Conservation (phyloP, 257 asterid genomes). For the Solanum chiquidenum region DNA sequence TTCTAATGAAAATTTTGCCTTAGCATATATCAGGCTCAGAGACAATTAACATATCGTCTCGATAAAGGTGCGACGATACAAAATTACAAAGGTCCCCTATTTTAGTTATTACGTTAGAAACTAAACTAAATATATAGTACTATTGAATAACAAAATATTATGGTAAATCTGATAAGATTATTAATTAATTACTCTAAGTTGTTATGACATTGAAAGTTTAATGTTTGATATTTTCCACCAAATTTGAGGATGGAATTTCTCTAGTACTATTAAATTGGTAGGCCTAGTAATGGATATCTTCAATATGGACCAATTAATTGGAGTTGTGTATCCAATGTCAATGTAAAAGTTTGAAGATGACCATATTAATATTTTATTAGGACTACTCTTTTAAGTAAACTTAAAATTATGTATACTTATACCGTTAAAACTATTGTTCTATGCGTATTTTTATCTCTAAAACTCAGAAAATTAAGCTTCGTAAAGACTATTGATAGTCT, state of each 20-base stretch:
- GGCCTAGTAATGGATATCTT: constrained; percentile 12
- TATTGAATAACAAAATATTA: not conserved
- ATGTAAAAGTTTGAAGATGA: not conserved
- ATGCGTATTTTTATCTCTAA: too few species aligned
- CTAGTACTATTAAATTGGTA: not conserved
- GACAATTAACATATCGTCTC: not conserved
- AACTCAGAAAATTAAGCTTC: too few species aligned
- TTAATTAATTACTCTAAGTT: not conserved
- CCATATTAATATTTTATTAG: not conserved
- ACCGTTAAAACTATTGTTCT: too few species aligned
- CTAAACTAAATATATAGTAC: not conserved
- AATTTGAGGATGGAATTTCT: not conserved
- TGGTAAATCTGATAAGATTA: not conserved
- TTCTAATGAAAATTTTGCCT: too few species aligned
- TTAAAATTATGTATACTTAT: not conserved
- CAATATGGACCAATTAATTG: constrained; percentile 5
- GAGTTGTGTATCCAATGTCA: constrained; percentile 20
- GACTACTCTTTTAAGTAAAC: not conserved
- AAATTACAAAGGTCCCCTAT: too few species aligned
- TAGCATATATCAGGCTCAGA: not conserved
- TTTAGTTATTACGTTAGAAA: not conserved
- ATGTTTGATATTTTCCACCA: not conserved
- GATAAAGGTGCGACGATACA: not conserved
- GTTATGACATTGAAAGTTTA: not conserved
- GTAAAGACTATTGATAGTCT: not conserved